phyloP scores from a whole-genome alignment of 2,329 filamentous ascomycete species.

The Calonectria ilicicola region DNA sequence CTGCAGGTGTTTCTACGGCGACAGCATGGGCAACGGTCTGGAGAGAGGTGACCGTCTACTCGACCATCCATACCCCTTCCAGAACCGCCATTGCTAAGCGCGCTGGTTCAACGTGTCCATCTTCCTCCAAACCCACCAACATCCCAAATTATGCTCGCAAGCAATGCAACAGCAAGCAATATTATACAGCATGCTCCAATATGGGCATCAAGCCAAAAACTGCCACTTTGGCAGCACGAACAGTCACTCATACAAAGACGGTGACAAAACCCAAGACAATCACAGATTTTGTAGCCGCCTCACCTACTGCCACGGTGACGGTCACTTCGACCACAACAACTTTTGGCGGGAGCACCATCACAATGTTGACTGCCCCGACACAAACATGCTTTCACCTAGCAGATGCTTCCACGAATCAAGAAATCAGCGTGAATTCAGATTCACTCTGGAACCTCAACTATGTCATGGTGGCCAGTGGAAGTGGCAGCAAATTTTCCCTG shows the following conservation, averaged over 20 bases:
- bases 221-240: background rate
- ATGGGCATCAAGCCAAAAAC: background rate
- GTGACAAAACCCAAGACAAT: background rate
- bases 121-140: background rate
- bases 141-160: background rate
- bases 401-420: background rate
- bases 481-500: background rate
- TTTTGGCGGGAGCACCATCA: background rate
- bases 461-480: background rate
- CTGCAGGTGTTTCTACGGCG: background rate
- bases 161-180: background rate
- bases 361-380: background rate
- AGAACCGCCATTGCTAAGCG: background rate
- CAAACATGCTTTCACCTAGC: background rate
- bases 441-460: background rate
- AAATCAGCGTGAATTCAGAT: background rate
- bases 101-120: background rate
- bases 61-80: background rate
- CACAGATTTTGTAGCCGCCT: background rate
- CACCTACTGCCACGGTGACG: background rate
- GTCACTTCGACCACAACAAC: background rate
- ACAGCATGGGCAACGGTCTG: background rate
- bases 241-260: background rate
- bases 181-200: background rate
- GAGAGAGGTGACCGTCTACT: background rate